Evolutionary conservation across 768 basidiomycete species (phyloP), one percentile per base, ranked within the genome.

Genomic region (Tylopilus felleus): DNA sequence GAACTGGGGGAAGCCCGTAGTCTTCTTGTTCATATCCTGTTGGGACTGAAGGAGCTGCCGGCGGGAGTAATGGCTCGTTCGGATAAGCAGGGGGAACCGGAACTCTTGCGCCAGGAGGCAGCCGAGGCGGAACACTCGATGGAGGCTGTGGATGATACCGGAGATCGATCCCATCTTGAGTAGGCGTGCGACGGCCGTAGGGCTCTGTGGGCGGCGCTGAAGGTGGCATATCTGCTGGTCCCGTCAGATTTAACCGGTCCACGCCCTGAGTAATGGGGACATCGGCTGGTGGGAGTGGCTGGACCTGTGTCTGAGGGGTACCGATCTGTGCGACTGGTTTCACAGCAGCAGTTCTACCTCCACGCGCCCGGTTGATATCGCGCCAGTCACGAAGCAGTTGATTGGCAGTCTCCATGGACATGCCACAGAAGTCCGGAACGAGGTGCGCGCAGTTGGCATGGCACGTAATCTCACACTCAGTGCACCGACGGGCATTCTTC

Each of bases 321-420:
- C 52, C 67, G 49, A 66, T 64, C 44, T 74, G 68, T 50, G 61
- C 31, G 38, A 72, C 71, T 35, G 71, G 71, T 54, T 74, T 74
- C 58, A 80, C 54, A 47, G 68, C 23, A 22, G 40, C 58, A 57
- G 73, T 64, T 63, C 66, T 80, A 51, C 78, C 78, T 29, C 75
- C 77, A 66, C 87, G 82, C 65, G 74, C 73, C 62, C 79, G 80
- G 70, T 98, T 95, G 75, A 97, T 97, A 65, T 92, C 90, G 50
- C 89, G 86, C 81, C 91, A 86, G 70, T 94, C 88, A 47, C 87
- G 84, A 47, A 99, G 80, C 19, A 99, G 79, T 64, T 88, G 85
- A 70, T 98, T 98, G 45, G 97, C 96, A 35, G 92, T 96, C 73
- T 98, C 96, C 96, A 98, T 98, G 35, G 94, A 93, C 95, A 99